Evolutionary conservation across 345 rosid genomes (phyloP), one percentile per base, ranked within the genome.

Genomic region (Noccaea bulbosa): DNA sequence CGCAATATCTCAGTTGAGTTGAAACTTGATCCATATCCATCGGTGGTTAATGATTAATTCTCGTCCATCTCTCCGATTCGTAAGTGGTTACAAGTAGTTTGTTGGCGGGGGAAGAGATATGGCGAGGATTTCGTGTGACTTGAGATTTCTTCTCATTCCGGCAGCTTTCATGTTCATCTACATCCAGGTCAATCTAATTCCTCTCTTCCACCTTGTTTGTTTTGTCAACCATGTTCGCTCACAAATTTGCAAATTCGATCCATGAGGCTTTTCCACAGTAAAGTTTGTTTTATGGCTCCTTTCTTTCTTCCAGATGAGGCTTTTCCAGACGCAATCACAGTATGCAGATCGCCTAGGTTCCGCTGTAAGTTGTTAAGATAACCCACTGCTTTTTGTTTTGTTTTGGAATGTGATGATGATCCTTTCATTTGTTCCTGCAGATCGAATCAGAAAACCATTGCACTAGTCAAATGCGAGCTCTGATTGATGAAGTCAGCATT

Each of bases 401-500:
- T 8, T 0, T 20, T 27, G 4, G 30, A 27, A 27, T 27, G 30
- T 27, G 30, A 24, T 53, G 1, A 5, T 44, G 2, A 68, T 7
- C 47, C 44, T 4, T 33, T 62, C 1, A 3, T 48, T 46, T 24
- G 12, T 52, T 24, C 45, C 50, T 15, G 63, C 76, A 93, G 96
- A 69, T 94, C 71, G 98, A 94, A 67, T 82, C 97, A 0, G 97
- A 94, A 79, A 86, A 76, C 72, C 89, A 81, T 58, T 91, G 97
- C 66, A 81, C 96, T 2, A 83, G 84, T 79, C 92, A 92, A 85
- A 80, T 78, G 88, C 83, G 86, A 38, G 53, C 81, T 7, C 82
- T 94, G 7, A 88, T 88, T 39, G 98, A 94, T 79, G 91, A 92
- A 79, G 88, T 88, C 12, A 90, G 97, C 80, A 74, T 67, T 14